Conservation (phyloP, 2,329 filamentous ascomycete species). For the Pyrenophora teres region DNA sequence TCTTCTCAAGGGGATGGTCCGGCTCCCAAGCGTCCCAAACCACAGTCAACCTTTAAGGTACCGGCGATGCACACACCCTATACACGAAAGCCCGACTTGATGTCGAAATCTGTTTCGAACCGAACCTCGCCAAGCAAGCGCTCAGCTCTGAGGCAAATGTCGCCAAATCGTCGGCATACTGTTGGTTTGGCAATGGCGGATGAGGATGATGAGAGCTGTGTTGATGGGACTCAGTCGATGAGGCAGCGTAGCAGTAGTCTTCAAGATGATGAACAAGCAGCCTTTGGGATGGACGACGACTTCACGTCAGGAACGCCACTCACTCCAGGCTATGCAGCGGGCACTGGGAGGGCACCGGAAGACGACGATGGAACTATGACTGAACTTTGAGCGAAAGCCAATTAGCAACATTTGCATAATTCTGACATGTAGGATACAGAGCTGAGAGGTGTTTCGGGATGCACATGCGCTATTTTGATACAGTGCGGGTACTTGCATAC, state of each 20-base stretch:
- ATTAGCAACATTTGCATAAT: neutral
- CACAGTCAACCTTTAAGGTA: slow-evolving; percentile 38
- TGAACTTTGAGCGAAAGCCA: slow-evolving; percentile 23
- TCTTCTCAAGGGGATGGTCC: slow-evolving; percentile 31
- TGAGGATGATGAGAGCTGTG: slow-evolving; percentile 14
- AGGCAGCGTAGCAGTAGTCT: slow-evolving; percentile 27
- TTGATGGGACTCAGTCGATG: slow-evolving; percentile 1
- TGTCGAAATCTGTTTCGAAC: slow-evolving; percentile 18
- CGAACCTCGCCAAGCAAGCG: slow-evolving; percentile 33
- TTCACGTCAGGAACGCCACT: slow-evolving; percentile 48
- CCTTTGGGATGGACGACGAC: slow-evolving; percentile 49
- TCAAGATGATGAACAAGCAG: slow-evolving; percentile 23
- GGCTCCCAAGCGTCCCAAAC: slow-evolving; percentile 50
- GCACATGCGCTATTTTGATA: neutral
- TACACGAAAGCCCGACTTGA: slow-evolving; percentile 17
- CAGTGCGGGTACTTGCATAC: slow-evolving; percentile 1
- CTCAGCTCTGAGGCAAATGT: slow-evolving; percentile 36
- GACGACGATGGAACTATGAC: slow-evolving; percentile 29
- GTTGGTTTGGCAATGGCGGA: slow-evolving; percentile 30
- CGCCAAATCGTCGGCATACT: slow-evolving; percentile 42
- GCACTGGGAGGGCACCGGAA: slow-evolving; percentile 27
- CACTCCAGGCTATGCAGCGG: slow-evolving; percentile 32
- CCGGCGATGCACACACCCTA: slow-evolving; percentile 38
- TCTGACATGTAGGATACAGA: neutral
- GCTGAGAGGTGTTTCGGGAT: neutral